These are phyloP conservation scores for Castanea mollissima DNA, from an alignment of 306 rosid genomes.

Conservation along the genomic window DNA sequence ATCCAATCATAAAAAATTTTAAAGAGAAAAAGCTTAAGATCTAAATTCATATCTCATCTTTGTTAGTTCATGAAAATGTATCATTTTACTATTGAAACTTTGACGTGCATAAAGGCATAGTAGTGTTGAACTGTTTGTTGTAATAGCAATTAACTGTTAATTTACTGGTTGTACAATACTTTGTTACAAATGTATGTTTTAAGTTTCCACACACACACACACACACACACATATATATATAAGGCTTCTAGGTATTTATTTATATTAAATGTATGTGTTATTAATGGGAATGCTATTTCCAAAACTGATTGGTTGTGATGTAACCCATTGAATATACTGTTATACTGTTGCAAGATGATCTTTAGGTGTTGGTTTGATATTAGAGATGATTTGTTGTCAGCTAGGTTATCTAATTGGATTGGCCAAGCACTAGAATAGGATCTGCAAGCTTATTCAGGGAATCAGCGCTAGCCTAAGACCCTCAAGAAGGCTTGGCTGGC, in stretches of 20 bases:
- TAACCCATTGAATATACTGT: background rate
- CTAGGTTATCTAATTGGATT: background rate
- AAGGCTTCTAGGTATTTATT: too few species aligned
- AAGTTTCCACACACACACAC: background rate
- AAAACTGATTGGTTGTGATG: background rate
- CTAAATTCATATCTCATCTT: conserved; percentile 25
- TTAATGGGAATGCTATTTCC: background rate
- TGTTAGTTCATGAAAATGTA: background rate
- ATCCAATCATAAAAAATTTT: too few species aligned
- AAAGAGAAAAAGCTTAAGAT: too few species aligned
- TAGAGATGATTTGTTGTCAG: background rate
- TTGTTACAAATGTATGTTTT: background rate
- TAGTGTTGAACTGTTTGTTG: background rate
- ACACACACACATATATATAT: background rate
- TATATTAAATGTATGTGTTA: background rate
- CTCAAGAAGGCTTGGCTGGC: background rate
- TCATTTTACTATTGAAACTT: background rate
- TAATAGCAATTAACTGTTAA: background rate
- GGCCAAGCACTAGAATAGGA: background rate
- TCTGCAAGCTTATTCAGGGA: background rate
- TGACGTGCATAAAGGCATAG: background rate
- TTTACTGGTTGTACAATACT: background rate
- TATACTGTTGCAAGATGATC: background rate
- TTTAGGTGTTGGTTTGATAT: background rate
- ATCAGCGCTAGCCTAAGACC: background rate